Evolutionary conservation across 306 rosid species (phyloP), one percentile per base, ranked within the genome.

Genomic region (Phaseolus lunatus): DNA sequence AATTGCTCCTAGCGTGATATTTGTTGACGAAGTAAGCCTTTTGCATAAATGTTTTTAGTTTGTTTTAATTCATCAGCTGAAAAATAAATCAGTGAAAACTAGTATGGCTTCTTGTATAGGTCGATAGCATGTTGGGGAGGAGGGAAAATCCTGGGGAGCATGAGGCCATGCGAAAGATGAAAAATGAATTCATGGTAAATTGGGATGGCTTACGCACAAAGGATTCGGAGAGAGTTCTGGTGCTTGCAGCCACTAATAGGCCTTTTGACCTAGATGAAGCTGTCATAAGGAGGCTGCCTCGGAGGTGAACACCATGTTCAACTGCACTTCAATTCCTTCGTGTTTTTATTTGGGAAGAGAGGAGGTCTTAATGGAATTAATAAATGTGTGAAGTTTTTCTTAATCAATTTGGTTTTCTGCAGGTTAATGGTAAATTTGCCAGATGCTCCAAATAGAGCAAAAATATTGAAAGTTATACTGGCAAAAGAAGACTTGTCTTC

Each of bases 131-230:
- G 99, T 86, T 96, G 91, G 97, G 99, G 33, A 92, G 99, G 72
- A 85, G 99, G 85, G 99, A 96, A 91, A 96, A 92, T 80, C 97
- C 99, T 2, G 98, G 99, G 82, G 99, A 96, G 85, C 99, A 96
- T 9, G 99, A 96, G 83, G 98, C 99, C 78, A 96, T 96, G 99
- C 97, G 99, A 14, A 96, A 96, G 86, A 96, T 96, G 99, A 96
- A 96, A 87, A 96, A 96, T 84, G 99, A 96, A 82, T 96, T 96
- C 79, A 96, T 96, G 99, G 99, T 96, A 78, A 96, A 96, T 73
- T 96, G 99, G 99, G 99, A 96, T 86, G 99, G 99, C 43, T 83
- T 96, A 82, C 97, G 99, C 61, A 96, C 99, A 48, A 96, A 96
- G 88, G 99, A 96, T 71, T 87, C 96, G 37, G 99, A 96, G 78